Evolutionary conservation across 257 asterid genomes (phyloP).

Genomic region (Solanum tacnaense): DNA sequence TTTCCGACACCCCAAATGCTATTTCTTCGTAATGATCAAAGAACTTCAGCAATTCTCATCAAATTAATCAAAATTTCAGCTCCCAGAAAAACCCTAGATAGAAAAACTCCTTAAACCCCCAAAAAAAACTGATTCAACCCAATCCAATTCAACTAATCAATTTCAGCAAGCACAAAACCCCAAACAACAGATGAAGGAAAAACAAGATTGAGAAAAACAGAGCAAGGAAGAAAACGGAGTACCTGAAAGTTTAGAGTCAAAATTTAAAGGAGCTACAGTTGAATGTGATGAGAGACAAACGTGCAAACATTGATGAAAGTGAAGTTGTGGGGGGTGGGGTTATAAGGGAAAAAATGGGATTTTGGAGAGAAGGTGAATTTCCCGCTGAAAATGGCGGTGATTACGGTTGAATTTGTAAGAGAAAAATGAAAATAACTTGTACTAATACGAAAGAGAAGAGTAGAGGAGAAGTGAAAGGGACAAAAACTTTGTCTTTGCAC

Average conservation of each 20-base stretch:
- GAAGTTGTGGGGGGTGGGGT: not conserved
- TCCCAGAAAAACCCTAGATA: not conserved
- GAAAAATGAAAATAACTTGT: not conserved
- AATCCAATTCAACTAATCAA: not conserved
- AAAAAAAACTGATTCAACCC: not conserved
- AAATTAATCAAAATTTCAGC: not conserved
- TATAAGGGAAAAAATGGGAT: not conserved
- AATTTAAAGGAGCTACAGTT: not conserved
- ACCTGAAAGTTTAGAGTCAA: not conserved
- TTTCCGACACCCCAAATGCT: not conserved
- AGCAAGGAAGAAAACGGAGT: not conserved
- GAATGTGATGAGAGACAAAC: not conserved
- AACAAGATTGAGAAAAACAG: not conserved
- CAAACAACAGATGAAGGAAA: not conserved
- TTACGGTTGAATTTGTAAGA: slow-evolving; percentile 20
- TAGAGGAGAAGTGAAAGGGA: slow-evolving; percentile 13
- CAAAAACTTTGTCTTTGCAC: slow-evolving; percentile 22
- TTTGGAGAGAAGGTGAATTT: slow-evolving; percentile 10
- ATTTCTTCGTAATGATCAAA: not conserved
- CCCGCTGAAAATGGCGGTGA: slow-evolving; percentile 75
- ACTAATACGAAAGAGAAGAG: not conserved
- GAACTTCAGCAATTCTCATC: not conserved
- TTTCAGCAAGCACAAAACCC: not conserved
- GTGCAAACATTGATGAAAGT: not conserved
- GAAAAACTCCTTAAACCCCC: not conserved